Conservation (phyloP, 768 basidiomycete genomes). For the Auriscalpium vulgare region DNA sequence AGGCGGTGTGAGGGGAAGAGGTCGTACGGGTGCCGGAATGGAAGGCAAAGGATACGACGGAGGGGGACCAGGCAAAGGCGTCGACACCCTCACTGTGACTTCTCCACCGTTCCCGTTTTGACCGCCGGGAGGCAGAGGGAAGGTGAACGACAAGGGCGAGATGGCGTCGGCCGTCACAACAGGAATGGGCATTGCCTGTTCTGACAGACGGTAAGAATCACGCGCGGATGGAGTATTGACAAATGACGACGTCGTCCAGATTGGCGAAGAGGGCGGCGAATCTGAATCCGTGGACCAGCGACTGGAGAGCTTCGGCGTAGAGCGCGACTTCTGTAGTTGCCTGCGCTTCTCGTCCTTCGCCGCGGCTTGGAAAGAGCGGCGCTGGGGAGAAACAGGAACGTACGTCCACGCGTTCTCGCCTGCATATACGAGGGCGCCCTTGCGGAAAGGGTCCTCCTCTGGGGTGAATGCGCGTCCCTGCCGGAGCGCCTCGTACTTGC, state of each 20-base stretch:
- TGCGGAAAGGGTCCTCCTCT: constrained; percentile 15
- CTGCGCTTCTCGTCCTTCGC: background rate
- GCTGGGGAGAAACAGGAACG: background rate
- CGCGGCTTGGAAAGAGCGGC: background rate
- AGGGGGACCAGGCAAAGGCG: constrained; percentile 2
- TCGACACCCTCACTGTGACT: constrained; percentile 4
- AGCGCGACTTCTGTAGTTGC: background rate
- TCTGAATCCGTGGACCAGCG: constrained; percentile 4
- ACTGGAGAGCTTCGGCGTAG: constrained; percentile 3
- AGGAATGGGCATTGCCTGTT: background rate
- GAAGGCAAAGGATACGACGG: constrained; percentile 7
- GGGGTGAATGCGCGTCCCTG: constrained; percentile 10
- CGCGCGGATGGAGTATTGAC: background rate
- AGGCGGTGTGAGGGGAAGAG: constrained; percentile 4
- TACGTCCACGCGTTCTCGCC: background rate
- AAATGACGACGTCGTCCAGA: background rate
- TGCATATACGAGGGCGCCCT: constrained; percentile 1
- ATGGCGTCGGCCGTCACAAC: background rate
- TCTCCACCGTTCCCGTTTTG: background rate
- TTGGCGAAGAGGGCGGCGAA: background rate
- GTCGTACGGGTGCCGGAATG: constrained; percentile 3
- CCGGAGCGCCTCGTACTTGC: background rate
- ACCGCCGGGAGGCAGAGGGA: constrained; percentile 9
- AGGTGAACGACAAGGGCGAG: constrained; percentile 10
- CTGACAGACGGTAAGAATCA: background rate